These are phyloP conservation scores for Aspergillus ustus DNA, from an alignment of 2,329 filamentous ascomycete species.

Conservation along the genomic window DNA sequence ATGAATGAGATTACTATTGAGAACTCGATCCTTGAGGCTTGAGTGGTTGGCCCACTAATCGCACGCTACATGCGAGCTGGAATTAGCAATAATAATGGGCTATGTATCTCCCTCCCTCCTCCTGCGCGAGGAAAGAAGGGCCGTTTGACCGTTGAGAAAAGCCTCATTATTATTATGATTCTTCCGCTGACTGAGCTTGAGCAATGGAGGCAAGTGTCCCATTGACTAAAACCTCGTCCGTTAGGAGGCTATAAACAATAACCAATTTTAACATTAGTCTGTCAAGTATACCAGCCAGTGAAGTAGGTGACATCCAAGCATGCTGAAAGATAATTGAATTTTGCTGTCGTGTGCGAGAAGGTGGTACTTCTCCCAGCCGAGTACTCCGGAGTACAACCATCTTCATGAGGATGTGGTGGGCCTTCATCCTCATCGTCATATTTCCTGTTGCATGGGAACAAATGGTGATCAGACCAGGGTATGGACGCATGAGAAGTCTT, in stretches of 20 bases:
- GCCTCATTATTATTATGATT: neutral
- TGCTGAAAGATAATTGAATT: neutral
- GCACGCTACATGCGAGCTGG: neutral
- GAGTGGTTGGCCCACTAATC: neutral
- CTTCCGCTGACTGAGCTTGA: neutral
- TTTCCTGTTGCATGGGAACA: neutral
- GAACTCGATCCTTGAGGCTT: neutral
- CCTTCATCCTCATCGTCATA: neutral
- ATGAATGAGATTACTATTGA: neutral
- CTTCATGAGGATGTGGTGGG: neutral
- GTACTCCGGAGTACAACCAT: no score
- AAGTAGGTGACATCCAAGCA: neutral
- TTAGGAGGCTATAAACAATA: neutral
- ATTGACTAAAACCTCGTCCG: neutral
- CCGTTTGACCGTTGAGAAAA: neutral
- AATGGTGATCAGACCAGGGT: conserved; percentile 8
- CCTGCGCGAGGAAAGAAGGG: neutral
- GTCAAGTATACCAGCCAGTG: neutral
- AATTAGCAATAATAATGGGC: neutral
- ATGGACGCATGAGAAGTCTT: conserved; percentile 12
- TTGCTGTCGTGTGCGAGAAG: neutral
- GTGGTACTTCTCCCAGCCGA: neutral
- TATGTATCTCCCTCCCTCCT: neutral
- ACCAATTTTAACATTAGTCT: neutral
- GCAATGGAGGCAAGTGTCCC: neutral